A percentile compares a stretch with the other conserved stretches of the same genome.
Evolutionary conservation across 345 rosid genomes (phyloP).

Genomic region (Cardiospermum halicacabum): DNA sequence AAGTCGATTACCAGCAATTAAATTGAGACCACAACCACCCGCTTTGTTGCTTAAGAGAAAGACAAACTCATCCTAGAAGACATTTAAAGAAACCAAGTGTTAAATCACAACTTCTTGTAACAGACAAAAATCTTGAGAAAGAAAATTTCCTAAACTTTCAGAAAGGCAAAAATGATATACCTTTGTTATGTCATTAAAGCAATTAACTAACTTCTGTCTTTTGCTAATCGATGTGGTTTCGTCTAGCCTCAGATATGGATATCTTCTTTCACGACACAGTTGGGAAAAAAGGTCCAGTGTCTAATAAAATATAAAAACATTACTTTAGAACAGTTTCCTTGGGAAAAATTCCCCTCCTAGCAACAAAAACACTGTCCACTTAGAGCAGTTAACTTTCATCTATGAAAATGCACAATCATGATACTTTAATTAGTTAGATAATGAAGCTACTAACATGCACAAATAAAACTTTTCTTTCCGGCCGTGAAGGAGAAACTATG

Average conservation of each 20-base stretch:
- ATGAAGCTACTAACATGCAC: no score
- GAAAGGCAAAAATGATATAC: slow-evolving; percentile 33
- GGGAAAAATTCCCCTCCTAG: neutral
- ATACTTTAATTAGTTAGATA: neutral
- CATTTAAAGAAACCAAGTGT: slow-evolving; percentile 7
- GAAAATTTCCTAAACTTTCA: neutral
- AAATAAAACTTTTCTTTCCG: no score
- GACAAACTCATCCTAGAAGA: slow-evolving; percentile 84
- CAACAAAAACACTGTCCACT: neutral
- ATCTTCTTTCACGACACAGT: slow-evolving; percentile 95
- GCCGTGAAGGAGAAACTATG: neutral
- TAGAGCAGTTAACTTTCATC: neutral
- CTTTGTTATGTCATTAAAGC: slow-evolving; percentile 79
- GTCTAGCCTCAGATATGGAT: slow-evolving; percentile 88
- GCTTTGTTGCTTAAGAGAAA: slow-evolving; percentile 98
- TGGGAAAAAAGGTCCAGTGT: slow-evolving; percentile 96
- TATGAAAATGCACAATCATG: neutral
- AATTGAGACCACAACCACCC: slow-evolving; percentile 98
- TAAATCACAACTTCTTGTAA: slow-evolving; percentile 2
- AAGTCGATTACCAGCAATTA: slow-evolving; percentile 90
- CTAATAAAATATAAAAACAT: slow-evolving; percentile 36
- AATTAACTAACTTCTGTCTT: slow-evolving; percentile 92
- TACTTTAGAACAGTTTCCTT: slow-evolving; percentile 12
- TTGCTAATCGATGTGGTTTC: slow-evolving; percentile 93
- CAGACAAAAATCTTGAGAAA: slow-evolving; percentile 5